Evolutionary conservation across 495 filamentous ascomycete genomes (phyloP).

Genomic region (Annulohypoxylon nitens): DNA sequence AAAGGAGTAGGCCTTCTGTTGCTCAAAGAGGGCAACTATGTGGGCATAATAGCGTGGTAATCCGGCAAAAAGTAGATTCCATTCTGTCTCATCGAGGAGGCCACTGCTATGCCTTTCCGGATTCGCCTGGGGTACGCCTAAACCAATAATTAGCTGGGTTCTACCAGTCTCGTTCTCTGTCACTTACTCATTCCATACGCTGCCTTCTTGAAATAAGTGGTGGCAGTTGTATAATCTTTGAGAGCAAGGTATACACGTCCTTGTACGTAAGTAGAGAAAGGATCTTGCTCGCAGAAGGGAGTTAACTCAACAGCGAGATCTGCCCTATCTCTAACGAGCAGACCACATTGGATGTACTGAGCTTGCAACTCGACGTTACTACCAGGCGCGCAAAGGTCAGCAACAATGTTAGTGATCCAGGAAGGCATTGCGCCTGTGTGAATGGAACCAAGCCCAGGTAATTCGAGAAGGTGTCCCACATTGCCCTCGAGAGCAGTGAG

Average conservation of each 20-base stretch:
- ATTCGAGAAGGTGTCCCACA: constrained; percentile 63
- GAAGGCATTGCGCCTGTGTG: constrained; percentile 56
- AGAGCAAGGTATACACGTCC: constrained; percentile 82
- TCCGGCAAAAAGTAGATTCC: constrained; percentile 79
- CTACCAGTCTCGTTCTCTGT: background rate
- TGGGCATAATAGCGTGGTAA: constrained; percentile 88
- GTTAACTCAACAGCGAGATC: constrained; percentile 82
- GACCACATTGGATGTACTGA: constrained; percentile 73
- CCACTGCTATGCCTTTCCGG: constrained; percentile 63
- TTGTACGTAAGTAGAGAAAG: constrained; percentile 88
- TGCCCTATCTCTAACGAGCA: constrained; percentile 75
- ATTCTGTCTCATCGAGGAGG: constrained; percentile 78
- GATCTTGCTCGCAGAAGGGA: constrained; percentile 71
- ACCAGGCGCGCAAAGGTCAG: constrained; percentile 65
- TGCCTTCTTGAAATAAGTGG: constrained; percentile 83
- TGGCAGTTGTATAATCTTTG: constrained; percentile 77
- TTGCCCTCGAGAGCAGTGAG: constrained; percentile 66
- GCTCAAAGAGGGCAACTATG: constrained; percentile 83
- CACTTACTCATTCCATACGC: constrained; percentile 83
- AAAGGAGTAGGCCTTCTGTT: constrained; percentile 77
- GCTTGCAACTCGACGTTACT: constrained; percentile 65
- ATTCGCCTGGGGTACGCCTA: constrained; percentile 46
- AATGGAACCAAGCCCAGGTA: constrained; percentile 50
- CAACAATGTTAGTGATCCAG: constrained; percentile 65
- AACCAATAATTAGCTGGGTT: constrained; percentile 29